Conservation (phyloP, 2,329 filamentous ascomycete genomes). For the Colletotrichum liaoningense region DNA sequence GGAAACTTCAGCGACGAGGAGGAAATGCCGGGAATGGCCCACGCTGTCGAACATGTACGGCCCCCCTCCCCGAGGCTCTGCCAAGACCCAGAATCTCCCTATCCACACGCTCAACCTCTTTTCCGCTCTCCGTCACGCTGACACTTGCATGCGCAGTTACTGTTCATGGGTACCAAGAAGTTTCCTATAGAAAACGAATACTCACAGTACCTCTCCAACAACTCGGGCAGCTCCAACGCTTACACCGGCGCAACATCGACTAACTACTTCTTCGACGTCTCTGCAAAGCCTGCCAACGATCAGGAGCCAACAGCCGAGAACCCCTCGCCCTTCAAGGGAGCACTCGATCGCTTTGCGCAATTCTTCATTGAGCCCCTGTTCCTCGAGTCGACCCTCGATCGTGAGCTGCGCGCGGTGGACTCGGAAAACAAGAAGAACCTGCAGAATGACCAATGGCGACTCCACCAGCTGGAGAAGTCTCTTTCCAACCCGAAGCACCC, state of each 20-base stretch:
- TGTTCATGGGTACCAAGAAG: constrained; percentile 99
- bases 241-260: constrained; percentile 95
- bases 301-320: constrained; percentile 66
- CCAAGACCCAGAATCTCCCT: too few species aligned
- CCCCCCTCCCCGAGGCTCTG: not conserved
- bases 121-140: constrained; percentile 30
- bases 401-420: constrained; percentile 89
- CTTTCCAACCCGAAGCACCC: constrained; percentile 90
- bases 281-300: constrained; percentile 77
- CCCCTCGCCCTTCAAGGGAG: constrained; percentile 77
- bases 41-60: constrained; percentile 89
- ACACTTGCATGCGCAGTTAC: constrained; percentile 59
- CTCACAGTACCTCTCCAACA: constrained; percentile 88
- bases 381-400: constrained; percentile 83
- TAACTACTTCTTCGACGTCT: constrained; percentile 98
- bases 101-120: not conserved
- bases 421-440: constrained; percentile 99
- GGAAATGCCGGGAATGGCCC: constrained; percentile 93
- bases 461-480: constrained; percentile 89
- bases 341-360: constrained; percentile 90
- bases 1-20: constrained; percentile 94
- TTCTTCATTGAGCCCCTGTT: constrained; percentile 94
- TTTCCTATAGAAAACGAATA: constrained; percentile 97
- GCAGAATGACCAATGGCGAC: constrained; percentile 88
- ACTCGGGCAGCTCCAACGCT: constrained; percentile 94